Conservation (phyloP, 805 yeast genomes). For the Yarrowia hollandica region DNA sequence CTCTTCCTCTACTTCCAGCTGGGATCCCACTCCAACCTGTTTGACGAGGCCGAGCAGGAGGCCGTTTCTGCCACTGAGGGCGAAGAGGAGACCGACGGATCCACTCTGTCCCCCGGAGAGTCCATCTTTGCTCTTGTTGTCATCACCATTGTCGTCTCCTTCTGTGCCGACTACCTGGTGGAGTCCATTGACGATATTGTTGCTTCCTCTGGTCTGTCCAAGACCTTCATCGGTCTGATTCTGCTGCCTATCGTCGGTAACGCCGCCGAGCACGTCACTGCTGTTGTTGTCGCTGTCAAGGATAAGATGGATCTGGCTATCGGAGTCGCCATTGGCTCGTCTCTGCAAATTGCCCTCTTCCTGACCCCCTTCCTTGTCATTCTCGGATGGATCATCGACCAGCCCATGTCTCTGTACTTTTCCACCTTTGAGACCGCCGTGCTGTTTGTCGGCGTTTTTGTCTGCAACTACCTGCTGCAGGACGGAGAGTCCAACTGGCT, state of each 20-base stretch:
- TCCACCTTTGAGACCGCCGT: constrained; percentile 93
- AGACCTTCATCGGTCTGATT: constrained; percentile 92
- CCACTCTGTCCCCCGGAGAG: constrained; percentile 54
- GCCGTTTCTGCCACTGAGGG: constrained; percentile 41
- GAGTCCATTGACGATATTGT: constrained; percentile 92
- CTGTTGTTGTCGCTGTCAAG: constrained; percentile 89
- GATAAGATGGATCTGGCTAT: constrained; percentile 97
- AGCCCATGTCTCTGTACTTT: constrained; percentile 90
- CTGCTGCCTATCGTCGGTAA: constrained; percentile 96
- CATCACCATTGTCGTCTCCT: constrained; percentile 76
- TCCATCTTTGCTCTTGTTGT: constrained; percentile 56
- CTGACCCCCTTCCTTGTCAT: constrained; percentile 94
- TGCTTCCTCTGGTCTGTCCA: constrained; percentile 77
- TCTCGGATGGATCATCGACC: constrained; percentile 87
- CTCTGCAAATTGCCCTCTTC: constrained; percentile 91
- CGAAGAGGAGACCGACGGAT: constrained; percentile 40
- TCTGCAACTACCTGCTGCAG: constrained; percentile 79
- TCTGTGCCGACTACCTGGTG: constrained; percentile 91
- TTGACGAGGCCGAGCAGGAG: constrained; percentile 55
- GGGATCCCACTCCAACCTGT: constrained; percentile 75
- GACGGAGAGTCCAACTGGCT: constrained; percentile 98
- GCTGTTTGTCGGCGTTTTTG: constrained; percentile 82
- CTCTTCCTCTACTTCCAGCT: constrained; percentile 85
- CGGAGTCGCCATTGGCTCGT: constrained; percentile 95
- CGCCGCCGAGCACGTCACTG: constrained; percentile 98